Base-by-base conservation (phyloP, 1,139 yeast species). In the Candida gigantensis region DNA sequence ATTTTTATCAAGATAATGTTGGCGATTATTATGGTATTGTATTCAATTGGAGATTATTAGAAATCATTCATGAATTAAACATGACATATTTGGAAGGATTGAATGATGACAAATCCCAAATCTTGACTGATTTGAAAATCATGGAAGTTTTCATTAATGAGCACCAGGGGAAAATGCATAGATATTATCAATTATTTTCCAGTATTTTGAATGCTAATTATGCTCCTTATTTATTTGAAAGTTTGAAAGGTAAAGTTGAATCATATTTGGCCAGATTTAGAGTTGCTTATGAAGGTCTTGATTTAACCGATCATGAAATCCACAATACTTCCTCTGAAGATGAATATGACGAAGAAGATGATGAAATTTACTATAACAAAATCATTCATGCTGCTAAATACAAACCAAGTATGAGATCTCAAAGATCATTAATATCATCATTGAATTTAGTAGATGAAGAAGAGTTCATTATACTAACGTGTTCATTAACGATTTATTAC, bases 1-100 rank as follows among this genome's bases (percentile, higher is more conserved):
- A 68, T 41, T 40, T 60, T 14, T 55, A 47, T 30, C 57, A 57
- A 28, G 46, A 49, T 10, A 50, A 48, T 33, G 30, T 35, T 5
- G 26, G 42, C 8, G 55, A 63, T 40, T 54, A 57, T 24, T 69
- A 58, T 40, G 55, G 51, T 1, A 38, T 64, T 9, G 36, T 69
- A 3, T 50, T 57, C 14, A 51, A 59, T 19, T 69, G 74, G 74
- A 61, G 75, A 50, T 36, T 68, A 2, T 50, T 68, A 40, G 73
- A 65, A 28, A 51, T 69, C 17, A 44, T 62, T 11, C 60, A 65
- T 40, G 61, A 62, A 38, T 54, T 68, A 37, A 65, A 57, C 35
- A 38, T 61, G 20, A 51, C 47, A 11, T 65, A 59, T 38, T 57
- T 69, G 44, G 49, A 50, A 17, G 48, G 49, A 12, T 47, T 50